phyloP scores from a whole-genome alignment of 805 yeast genomes.

The Kockiozyma suomiensis region DNA sequence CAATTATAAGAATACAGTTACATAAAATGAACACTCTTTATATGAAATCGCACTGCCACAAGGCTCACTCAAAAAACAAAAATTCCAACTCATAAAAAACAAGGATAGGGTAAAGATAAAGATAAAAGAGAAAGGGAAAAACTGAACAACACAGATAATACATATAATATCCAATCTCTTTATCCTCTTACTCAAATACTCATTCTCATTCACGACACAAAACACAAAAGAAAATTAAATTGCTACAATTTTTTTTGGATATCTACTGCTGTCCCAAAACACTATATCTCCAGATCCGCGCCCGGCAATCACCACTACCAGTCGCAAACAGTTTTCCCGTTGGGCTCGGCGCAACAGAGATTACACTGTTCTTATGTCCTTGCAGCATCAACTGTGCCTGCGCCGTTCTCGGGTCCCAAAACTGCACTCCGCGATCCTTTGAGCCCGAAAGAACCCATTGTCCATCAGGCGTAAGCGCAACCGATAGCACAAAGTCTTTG shows the following conservation, averaged over 20 bases:
- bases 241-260: too few species aligned
- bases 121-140: neutral
- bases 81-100: neutral
- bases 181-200: neutral
- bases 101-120: neutral
- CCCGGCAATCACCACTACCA: constrained; percentile 96
- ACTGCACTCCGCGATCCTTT: constrained; percentile 93
- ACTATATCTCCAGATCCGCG: constrained; percentile 76
- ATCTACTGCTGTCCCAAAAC: constrained; percentile 23
- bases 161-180: neutral
- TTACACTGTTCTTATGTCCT: constrained; percentile 95
- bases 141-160: neutral
- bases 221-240: neutral
- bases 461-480: constrained; percentile 90
- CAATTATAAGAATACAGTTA: neutral
- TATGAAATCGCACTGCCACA: neutral
- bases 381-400: constrained; percentile 93
- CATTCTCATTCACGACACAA: neutral
- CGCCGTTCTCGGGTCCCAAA: constrained; percentile 93
- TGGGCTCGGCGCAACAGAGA: constrained; percentile 88
- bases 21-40: neutral
- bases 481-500: constrained; percentile 91
- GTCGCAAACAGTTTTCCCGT: constrained; percentile 91
- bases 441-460: constrained; percentile 92
- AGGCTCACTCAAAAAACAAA: neutral